These are phyloP conservation scores for Dendrocalamus sinicus DNA, from an alignment of 176 grass and related monocot genomes.

Conservation along the genomic window DNA sequence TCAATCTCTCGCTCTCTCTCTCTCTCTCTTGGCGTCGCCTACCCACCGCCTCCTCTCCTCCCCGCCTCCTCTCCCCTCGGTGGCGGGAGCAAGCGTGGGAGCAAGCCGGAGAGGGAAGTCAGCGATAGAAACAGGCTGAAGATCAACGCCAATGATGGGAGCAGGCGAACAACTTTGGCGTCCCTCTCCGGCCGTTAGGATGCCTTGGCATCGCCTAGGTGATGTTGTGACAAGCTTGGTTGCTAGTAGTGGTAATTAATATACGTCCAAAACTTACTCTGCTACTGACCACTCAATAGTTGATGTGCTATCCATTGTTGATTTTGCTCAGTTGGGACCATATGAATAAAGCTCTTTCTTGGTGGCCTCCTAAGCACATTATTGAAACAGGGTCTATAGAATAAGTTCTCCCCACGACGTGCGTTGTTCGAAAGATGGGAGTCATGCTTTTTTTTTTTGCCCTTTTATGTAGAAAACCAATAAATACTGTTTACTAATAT, in stretches of 20 bases:
- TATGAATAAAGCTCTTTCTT: conserved; percentile 46
- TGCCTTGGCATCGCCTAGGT: too few relatives aligned
- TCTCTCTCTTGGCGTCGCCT: too few relatives aligned
- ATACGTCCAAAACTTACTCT: conserved; percentile 43
- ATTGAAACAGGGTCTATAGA: conserved; percentile 49
- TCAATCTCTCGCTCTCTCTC: too few relatives aligned
- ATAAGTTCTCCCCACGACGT: conserved; percentile 29
- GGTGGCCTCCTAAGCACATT: conserved; percentile 40
- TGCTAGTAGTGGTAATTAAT: conserved; percentile 45
- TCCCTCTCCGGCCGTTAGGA: too few relatives aligned
- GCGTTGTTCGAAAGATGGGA: conserved; percentile 33
- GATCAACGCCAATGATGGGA: too few relatives aligned
- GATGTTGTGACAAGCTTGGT: not conserved
- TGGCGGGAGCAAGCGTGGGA: too few relatives aligned
- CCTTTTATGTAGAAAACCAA: conserved; percentile 33
- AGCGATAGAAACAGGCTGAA: too few relatives aligned
- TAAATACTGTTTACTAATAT: conserved; percentile 37
- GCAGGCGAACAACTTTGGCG: too few relatives aligned
- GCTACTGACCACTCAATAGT: conserved; percentile 51
- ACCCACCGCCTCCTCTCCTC: too few relatives aligned
- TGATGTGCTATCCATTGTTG: conserved; percentile 45
- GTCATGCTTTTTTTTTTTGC: not conserved
- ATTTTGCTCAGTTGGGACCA: conserved; percentile 52
- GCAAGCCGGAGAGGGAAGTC: too few relatives aligned
- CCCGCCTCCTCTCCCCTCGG: too few relatives aligned